Conservation (phyloP, 495 filamentous ascomycete genomes). For the Tuber melanosporum region DNA sequence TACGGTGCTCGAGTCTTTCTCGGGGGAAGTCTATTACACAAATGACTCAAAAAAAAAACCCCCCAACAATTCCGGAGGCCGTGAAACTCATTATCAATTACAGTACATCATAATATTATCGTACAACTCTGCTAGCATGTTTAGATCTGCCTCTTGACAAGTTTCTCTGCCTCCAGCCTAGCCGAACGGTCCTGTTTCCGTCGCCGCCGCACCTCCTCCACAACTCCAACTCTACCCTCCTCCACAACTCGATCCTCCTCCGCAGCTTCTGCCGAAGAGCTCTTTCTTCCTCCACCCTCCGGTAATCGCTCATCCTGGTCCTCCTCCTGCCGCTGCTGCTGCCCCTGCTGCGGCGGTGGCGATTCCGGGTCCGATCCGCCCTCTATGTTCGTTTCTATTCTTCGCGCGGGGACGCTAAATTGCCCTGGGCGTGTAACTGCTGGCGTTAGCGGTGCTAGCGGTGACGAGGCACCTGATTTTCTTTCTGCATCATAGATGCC, state of each 20-base stretch:
- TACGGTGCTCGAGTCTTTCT: not conserved
- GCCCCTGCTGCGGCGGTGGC: not conserved
- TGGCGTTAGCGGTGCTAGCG: not conserved
- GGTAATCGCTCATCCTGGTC: not conserved
- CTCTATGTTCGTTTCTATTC: not conserved
- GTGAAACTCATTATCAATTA: not conserved
- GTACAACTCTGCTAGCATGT: not conserved
- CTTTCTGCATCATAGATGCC: slow-evolving; percentile 12
- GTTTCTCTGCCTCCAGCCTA: slow-evolving; percentile 9
- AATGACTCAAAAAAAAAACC: not conserved
- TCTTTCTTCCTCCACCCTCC: not conserved
- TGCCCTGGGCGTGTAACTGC: not conserved
- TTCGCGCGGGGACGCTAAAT: not conserved
- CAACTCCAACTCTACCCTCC: not conserved
- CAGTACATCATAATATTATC: not conserved
- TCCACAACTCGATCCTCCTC: not conserved
- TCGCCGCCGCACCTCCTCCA: not conserved
- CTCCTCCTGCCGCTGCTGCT: not conserved
- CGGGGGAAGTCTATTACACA: not conserved
- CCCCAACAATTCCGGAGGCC: not conserved
- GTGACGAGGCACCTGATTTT: not conserved
- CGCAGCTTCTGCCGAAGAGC: not conserved
- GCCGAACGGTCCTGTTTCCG: not conserved
- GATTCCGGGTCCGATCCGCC: not conserved
- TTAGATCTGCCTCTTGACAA: slow-evolving; percentile 24